phyloP scores from a whole-genome alignment of 192 early-diverging fungal genomes.

The Backusella tuberculispora region DNA sequence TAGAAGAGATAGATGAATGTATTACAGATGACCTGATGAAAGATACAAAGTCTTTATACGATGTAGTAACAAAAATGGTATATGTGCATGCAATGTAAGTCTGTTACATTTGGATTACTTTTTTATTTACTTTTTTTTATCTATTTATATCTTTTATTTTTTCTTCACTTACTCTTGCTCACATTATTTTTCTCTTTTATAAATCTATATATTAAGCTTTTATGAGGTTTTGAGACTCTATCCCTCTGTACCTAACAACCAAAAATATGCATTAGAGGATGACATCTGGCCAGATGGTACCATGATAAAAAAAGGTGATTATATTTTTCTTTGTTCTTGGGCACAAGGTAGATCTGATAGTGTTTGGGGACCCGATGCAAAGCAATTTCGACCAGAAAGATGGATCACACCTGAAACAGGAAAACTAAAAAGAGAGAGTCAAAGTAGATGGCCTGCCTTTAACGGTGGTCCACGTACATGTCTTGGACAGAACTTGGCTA shows the following conservation, averaged over 20 bases:
- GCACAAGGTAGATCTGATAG: slow-evolving; percentile 39
- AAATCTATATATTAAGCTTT: neutral
- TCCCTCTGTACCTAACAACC: slow-evolving; percentile 47
- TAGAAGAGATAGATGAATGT: slow-evolving; percentile 39
- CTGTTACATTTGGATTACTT: no score
- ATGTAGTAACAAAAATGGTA: slow-evolving; percentile 36
- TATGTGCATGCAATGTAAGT: slow-evolving; percentile 41
- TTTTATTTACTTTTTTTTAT: neutral
- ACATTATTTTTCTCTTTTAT: neutral
- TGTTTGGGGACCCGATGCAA: slow-evolving; percentile 47
- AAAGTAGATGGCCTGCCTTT: slow-evolving; percentile 53
- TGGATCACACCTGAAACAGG: slow-evolving; percentile 44
- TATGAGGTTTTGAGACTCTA: slow-evolving; percentile 44
- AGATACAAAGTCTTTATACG: slow-evolving; percentile 28
- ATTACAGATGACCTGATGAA: slow-evolving; percentile 27
- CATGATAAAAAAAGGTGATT: slow-evolving; percentile 45
- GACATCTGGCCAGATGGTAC: slow-evolving; percentile 52
- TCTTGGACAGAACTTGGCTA: slow-evolving; percentile 48
- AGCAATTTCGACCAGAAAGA: slow-evolving; percentile 46
- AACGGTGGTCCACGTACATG: slow-evolving; percentile 55
- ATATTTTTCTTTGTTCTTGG: slow-evolving; percentile 41
- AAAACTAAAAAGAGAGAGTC: slow-evolving; percentile 28
- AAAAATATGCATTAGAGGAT: slow-evolving; percentile 47
- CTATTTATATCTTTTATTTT: neutral
- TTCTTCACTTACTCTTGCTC: neutral